A percentile compares a stretch with the other conserved stretches of the same genome.
Conservation (phyloP, 768 basidiomycete genomes). For the Amanita muscaria region DNA sequence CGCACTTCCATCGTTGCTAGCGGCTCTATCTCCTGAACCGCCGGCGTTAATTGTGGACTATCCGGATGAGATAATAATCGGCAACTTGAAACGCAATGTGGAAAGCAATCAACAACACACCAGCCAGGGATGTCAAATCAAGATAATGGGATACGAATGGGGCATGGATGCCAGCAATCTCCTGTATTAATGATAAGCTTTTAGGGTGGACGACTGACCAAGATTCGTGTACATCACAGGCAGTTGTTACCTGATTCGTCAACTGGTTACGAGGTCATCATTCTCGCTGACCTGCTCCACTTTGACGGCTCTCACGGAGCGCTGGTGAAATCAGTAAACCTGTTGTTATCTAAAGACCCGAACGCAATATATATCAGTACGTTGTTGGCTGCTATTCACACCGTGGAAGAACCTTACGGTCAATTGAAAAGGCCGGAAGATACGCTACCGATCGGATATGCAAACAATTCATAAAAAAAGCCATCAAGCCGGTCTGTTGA, state of each 20-base stretch:
- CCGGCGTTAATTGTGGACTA: conserved; percentile 61
- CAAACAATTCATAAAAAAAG: conserved; percentile 40
- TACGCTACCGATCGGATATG: conserved; percentile 50
- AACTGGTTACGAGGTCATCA: conserved; percentile 45
- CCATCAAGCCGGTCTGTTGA: conserved; percentile 30
- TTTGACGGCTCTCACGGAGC: conserved; percentile 52
- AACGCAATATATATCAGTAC: conserved; percentile 46
- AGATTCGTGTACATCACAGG: conserved; percentile 8
- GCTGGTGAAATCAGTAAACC: conserved; percentile 40
- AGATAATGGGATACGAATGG: conserved; percentile 55
- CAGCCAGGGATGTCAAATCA: conserved; percentile 30
- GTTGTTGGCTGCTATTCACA: conserved; percentile 4
- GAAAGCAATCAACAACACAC: conserved; percentile 35
- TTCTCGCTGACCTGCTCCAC: conserved; percentile 68
- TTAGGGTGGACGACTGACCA: background rate
- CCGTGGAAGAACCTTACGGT: background rate
- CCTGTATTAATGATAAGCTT: conserved; percentile 27
- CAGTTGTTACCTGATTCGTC: conserved; percentile 13
- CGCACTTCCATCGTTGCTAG: conserved; percentile 56
- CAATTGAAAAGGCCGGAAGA: conserved; percentile 38
- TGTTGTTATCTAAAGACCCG: conserved; percentile 35
- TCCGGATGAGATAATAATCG: conserved; percentile 52
- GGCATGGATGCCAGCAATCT: conserved; percentile 38
- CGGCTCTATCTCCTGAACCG: conserved; percentile 33
- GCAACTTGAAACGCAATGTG: conserved; percentile 48